Percentiles rank a stretch among this genome's conserved stretches.
phyloP scores from a whole-genome alignment of 23 red algal species.

The Gracilaria domingensis region DNA sequence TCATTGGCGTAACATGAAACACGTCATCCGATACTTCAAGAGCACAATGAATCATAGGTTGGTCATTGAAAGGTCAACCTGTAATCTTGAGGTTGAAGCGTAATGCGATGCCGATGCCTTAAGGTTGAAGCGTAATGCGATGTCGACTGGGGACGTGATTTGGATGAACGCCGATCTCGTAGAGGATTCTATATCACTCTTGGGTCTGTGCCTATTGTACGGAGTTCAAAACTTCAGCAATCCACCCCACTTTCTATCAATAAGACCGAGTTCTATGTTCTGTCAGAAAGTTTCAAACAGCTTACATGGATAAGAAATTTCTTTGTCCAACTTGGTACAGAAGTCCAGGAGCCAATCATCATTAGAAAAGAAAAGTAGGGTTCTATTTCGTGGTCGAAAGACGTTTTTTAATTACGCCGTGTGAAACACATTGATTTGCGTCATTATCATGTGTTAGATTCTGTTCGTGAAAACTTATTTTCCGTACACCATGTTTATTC shows the following conservation, averaged over 20 bases:
- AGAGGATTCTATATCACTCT: neutral
- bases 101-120: conserved; percentile 21
- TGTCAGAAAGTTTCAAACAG: conserved; percentile 20
- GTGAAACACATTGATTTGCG: neutral
- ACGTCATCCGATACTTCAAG: too few species aligned
- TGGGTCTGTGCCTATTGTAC: neutral
- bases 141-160: conserved; percentile 4
- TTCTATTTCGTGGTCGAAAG: neutral
- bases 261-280: conserved; percentile 20
- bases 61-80: too few species aligned
- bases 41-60: too few species aligned
- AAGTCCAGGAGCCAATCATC: too few species aligned
- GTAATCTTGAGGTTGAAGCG: neutral
- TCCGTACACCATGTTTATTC: neutral
- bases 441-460: neutral
- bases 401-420: neutral
- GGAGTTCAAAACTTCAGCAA: conserved; percentile 31
- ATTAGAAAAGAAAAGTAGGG: too few species aligned
- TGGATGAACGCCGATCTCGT: conserved; percentile 15
- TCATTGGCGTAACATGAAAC: conserved; percentile 26
- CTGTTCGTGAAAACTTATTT: neutral
- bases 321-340: neutral
- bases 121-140: neutral
- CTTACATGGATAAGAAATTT: neutral
- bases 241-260: neutral